These are phyloP conservation scores for Globisporangium yorkense DNA, from an alignment of 352 stramenopile genomes.

Conservation along the genomic window DNA sequence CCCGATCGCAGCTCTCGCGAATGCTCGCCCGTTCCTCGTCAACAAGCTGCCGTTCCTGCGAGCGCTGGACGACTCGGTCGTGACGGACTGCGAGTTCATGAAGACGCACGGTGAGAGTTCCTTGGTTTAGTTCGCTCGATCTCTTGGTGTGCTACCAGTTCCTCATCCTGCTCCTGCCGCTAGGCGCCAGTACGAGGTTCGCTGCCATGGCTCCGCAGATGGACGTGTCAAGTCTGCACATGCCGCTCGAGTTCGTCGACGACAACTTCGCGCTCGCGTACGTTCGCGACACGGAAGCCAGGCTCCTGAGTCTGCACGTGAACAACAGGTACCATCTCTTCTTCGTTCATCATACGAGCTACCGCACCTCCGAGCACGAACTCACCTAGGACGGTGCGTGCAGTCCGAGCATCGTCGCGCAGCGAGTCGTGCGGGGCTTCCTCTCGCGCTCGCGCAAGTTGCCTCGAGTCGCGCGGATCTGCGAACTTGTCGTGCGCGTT, in stretches of 20 bases:
- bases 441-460: slow-evolving; percentile 36
- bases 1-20: slow-evolving; percentile 44
- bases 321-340: slow-evolving; percentile 28
- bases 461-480: slow-evolving; percentile 36
- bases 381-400: background rate
- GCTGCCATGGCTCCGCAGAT: slow-evolving; percentile 3
- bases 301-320: slow-evolving; percentile 22
- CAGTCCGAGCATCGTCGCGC: slow-evolving; percentile 26
- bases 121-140: background rate
- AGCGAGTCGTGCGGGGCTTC: slow-evolving; percentile 43
- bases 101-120: slow-evolving; percentile 27
- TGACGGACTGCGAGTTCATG: slow-evolving; percentile 60
- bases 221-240: slow-evolving; percentile 22
- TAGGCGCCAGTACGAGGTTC: slow-evolving; percentile 10
- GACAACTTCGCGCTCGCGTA: slow-evolving; percentile 36
- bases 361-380: background rate
- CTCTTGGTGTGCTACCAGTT: background rate
- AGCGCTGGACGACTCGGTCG: slow-evolving; percentile 53
- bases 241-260: slow-evolving; percentile 43
- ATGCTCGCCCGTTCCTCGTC: slow-evolving; percentile 57
- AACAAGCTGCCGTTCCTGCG: slow-evolving; percentile 60
- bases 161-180: background rate
- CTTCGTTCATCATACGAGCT: background rate
- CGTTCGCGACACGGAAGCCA: slow-evolving; percentile 19
- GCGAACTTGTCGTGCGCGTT: slow-evolving; percentile 40